These are phyloP conservation scores for Millerozyma miso DNA, from an alignment of 805 yeast species.

Conservation along the genomic window DNA sequence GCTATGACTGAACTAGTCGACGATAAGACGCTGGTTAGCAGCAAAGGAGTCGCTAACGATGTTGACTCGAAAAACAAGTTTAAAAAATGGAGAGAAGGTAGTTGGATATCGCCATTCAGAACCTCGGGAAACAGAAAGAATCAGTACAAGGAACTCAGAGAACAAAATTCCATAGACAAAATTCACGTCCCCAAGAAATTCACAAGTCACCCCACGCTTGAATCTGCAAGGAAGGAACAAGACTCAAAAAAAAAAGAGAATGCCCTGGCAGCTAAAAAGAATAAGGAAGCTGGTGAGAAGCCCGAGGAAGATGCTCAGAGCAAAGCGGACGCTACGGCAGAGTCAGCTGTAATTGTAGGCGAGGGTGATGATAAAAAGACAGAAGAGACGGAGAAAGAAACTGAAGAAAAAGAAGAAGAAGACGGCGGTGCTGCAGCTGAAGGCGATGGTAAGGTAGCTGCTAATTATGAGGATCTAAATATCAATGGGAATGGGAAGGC, in stretches of 20 bases:
- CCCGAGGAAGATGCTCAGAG: conserved; percentile 7
- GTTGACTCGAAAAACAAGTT: conserved; percentile 12
- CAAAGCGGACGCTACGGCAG: conserved; percentile 11
- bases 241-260: conserved; percentile 9
- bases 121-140: conserved; percentile 21
- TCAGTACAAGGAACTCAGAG: conserved; percentile 31
- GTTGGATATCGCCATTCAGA: conserved; percentile 43
- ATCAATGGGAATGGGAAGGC: conserved; percentile 9
- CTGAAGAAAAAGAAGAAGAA: conserved; percentile 13
- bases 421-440: conserved; percentile 23
- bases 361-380: conserved; percentile 14
- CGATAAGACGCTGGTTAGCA: not conserved
- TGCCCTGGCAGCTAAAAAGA: conserved; percentile 41
- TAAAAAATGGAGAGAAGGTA: conserved; percentile 21
- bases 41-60: not conserved
- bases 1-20: no score
- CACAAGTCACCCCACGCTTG: conserved; percentile 36
- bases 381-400: conserved; percentile 8
- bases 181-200: conserved; percentile 39
- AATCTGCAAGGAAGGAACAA: conserved; percentile 20
- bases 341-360: conserved; percentile 21
- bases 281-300: conserved; percentile 12
- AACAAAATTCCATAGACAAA: conserved; percentile 27
- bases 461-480: conserved; percentile 12
- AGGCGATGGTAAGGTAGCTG: conserved; percentile 15